Conservation (phyloP, 306 rosid species). For the Cucumis melo region DNA sequence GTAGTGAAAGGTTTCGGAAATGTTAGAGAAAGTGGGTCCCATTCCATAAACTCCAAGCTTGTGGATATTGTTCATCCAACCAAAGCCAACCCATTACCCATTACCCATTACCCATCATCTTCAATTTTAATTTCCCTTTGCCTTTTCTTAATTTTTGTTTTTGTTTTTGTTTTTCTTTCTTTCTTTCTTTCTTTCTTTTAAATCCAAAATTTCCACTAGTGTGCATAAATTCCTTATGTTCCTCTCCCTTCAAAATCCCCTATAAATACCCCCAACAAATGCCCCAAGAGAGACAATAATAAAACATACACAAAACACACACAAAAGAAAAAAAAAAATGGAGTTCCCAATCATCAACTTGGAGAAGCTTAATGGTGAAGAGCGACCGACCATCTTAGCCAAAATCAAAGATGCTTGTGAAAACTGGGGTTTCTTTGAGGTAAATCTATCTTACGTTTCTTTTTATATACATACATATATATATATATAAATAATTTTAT, state of each 20-base stretch:
- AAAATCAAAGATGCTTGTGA: slow-evolving; percentile 84
- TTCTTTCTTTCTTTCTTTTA: too few species aligned
- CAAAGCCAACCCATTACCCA: not conserved
- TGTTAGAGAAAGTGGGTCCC: not conserved
- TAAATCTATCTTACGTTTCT: not conserved
- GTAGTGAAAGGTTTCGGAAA: too few species aligned
- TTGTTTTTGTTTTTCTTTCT: too few species aligned
- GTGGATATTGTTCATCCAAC: not conserved
- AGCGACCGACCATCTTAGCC: slow-evolving; percentile 37
- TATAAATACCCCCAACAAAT: slow-evolving; percentile 28
- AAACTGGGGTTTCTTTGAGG: slow-evolving; percentile 98
- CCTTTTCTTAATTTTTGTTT: not conserved
- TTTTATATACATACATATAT: too few species aligned
- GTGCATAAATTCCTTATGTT: not conserved
- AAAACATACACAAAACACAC: slow-evolving; percentile 4
- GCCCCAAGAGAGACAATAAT: slow-evolving; percentile 5
- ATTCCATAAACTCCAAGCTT: not conserved
- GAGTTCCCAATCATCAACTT: slow-evolving; percentile 61
- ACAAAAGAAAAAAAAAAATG: not conserved
- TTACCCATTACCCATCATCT: not conserved
- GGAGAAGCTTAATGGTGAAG: slow-evolving; percentile 57
- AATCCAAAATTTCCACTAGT: not conserved
- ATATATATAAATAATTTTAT: too few species aligned
- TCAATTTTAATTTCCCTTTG: not conserved
- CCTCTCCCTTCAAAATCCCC: not conserved